phyloP scores from a whole-genome alignment of 192 early-diverging fungal genomes.

The Mortierella hygrophila region DNA sequence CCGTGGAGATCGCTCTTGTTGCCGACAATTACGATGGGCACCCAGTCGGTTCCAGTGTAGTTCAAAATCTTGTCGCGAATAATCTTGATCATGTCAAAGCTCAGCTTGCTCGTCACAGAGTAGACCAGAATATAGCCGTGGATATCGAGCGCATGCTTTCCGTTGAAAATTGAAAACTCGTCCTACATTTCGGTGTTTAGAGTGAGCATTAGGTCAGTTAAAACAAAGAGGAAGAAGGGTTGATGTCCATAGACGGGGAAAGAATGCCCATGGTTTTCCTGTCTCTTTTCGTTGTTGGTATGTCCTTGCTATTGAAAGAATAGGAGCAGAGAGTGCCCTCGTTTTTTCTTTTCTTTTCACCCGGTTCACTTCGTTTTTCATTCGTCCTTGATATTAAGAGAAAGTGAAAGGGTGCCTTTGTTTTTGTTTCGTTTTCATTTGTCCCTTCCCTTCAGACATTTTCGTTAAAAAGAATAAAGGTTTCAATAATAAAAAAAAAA shows the following conservation, averaged over 20 bases:
- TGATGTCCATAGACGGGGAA: not conserved
- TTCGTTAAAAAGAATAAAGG: constrained; percentile 9
- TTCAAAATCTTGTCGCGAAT: constrained; percentile 96
- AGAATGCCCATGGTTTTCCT: too few species aligned
- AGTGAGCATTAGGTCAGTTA: not conserved
- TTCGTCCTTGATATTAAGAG: not conserved
- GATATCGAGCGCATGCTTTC: constrained; percentile 89
- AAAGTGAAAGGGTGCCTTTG: too few species aligned
- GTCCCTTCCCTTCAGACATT: not conserved
- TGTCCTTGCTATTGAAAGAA: too few species aligned
- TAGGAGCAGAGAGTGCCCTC: too few species aligned
- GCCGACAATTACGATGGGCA: constrained; percentile 91
- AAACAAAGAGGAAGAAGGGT: not conserved
- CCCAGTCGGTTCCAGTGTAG: constrained; percentile 89
- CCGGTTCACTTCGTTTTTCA: too few species aligned
- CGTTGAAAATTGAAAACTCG: constrained; percentile 94
- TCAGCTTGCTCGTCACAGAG: constrained; percentile 86
- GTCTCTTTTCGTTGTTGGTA: too few species aligned
- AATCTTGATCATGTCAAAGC: constrained; percentile 91
- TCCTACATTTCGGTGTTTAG: constrained; percentile 64
- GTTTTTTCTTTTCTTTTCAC: too few species aligned
- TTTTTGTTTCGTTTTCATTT: not conserved
- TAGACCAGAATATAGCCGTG: constrained; percentile 97
- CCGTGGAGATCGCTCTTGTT: constrained; percentile 92
- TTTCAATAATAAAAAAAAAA: not conserved